Evolutionary conservation across 768 basidiomycete genomes (phyloP).

Genomic region (Collybiopsis luxurians): DNA sequence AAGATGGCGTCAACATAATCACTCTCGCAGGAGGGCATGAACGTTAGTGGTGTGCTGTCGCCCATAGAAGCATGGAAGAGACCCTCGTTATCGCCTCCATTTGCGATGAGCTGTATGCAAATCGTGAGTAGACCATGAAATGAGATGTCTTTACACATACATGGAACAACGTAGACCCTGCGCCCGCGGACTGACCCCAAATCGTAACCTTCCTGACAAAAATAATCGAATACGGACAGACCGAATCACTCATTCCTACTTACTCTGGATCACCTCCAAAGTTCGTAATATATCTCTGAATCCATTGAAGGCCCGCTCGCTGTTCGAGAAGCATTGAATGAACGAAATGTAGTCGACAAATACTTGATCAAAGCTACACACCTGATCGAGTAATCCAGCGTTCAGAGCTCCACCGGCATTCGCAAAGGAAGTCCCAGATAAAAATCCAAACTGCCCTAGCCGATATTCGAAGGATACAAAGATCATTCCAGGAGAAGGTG

Average conservation of each 20-base stretch:
- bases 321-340: not conserved
- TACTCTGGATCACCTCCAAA: slow-evolving; percentile 3
- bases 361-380: slow-evolving; percentile 7
- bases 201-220: slow-evolving; percentile 8
- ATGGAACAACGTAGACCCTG: slow-evolving; percentile 38
- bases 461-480: slow-evolving; percentile 43
- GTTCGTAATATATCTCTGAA: slow-evolving; percentile 2
- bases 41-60: slow-evolving; percentile 40
- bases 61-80: slow-evolving; percentile 42
- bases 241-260: too few species aligned
- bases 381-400: slow-evolving; percentile 40
- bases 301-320: slow-evolving; percentile 6
- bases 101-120: slow-evolving; percentile 30
- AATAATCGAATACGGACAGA: too few species aligned
- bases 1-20: slow-evolving; percentile 34
- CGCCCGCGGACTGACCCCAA: slow-evolving; percentile 13
- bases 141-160: slow-evolving; percentile 15
- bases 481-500: slow-evolving; percentile 30
- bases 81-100: slow-evolving; percentile 33
- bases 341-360: not conserved
- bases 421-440: slow-evolving; percentile 22
- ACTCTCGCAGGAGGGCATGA: slow-evolving; percentile 29
- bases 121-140: not conserved
- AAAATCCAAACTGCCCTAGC: slow-evolving; percentile 39
- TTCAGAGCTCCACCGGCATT: slow-evolving; percentile 31